Conservation (phyloP, 176 grass and related monocot genomes). For the Paspalum notatum region DNA sequence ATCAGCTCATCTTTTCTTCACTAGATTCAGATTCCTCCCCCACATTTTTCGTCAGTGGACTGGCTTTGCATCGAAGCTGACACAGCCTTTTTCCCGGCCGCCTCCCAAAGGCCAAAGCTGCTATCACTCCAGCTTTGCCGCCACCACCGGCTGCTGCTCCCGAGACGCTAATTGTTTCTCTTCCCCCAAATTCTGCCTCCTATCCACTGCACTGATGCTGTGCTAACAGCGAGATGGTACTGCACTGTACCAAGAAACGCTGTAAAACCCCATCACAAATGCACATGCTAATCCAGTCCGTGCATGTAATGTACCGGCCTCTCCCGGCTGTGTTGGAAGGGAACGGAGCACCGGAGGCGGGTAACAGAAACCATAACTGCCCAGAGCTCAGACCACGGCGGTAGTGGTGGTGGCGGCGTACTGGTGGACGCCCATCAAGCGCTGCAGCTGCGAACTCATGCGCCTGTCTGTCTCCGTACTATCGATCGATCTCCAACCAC, state of each 20-base stretch:
- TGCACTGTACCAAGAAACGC: no score
- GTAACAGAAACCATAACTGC: conserved; percentile 34
- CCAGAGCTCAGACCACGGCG: conserved; percentile 29
- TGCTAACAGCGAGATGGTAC: no score
- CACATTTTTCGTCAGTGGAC: background rate
- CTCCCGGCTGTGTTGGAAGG: background rate
- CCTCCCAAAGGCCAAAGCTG: background rate
- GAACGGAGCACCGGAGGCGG: background rate
- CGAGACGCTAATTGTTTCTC: background rate
- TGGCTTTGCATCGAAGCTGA: conserved; percentile 27
- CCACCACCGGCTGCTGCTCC: background rate
- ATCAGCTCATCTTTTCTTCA: background rate
- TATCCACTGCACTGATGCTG: no score
- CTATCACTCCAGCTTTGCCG: conserved; percentile 2
- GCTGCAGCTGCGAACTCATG: conserved; percentile 4
- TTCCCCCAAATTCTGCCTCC: no score
- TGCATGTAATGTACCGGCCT: conserved; percentile 3
- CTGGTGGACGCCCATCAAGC: background rate
- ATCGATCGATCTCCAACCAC: conserved; percentile 7
- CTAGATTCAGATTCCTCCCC: background rate
- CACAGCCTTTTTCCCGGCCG: background rate
- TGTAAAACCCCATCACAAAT: no score
- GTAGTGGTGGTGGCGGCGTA: no score
- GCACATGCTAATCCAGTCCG: background rate
- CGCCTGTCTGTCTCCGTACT: background rate